Evolutionary conservation across 2,329 filamentous ascomycete genomes (phyloP), one percentile per base, ranked within the genome.

Genomic region (Xylaria sp.): DNA sequence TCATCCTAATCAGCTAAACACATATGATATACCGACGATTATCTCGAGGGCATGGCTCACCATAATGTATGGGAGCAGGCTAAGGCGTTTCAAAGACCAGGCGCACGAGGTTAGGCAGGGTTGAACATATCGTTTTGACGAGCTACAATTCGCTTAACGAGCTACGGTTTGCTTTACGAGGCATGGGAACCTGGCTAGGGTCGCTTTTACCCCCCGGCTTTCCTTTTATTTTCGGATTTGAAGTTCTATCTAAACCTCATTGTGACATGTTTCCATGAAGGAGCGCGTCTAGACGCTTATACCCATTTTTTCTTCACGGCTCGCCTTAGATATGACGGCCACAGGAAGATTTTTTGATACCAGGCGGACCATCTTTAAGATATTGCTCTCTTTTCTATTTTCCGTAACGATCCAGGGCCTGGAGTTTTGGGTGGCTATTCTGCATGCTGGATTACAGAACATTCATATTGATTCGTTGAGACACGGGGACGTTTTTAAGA

Each of bases 231-330:
- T 50, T 56, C 5, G 39, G 27, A 31, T 33, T 29, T 36, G 7
- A 20, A 25, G 3, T 38, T 57, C 13, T 25, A 38, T 39, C 17
- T 50, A 20, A 55, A 51, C 17, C 49, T 60, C 33, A 17, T 36
- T 22, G 27, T 31, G 54, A 29, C 44, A 39, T 61, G 54, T 62
- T 65, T 65, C 59, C 53, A 57, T 55, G 9, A 65, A 66, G 65
- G 55, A 65, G 58, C 51, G 45, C 27, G 42, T 61, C 64, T 51
- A 58, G 55, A 61, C 33, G 22, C 29, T 57, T 66, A 66, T 67
- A 66, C 60, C 64, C 55, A 27, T 38, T 58, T 47, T 42, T 39
- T 33, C 7, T 22, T 50, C 25, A 22, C 39, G 15, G 38, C 29
- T 53, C 25, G 31, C 25, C 36, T 38, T 44, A 50, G 45, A 65